Evolutionary conservation across 371 early-diverging fungal species (phyloP), one percentile per base, ranked within the genome.

Genomic region (Amoeboaphelidium occidentale): DNA sequence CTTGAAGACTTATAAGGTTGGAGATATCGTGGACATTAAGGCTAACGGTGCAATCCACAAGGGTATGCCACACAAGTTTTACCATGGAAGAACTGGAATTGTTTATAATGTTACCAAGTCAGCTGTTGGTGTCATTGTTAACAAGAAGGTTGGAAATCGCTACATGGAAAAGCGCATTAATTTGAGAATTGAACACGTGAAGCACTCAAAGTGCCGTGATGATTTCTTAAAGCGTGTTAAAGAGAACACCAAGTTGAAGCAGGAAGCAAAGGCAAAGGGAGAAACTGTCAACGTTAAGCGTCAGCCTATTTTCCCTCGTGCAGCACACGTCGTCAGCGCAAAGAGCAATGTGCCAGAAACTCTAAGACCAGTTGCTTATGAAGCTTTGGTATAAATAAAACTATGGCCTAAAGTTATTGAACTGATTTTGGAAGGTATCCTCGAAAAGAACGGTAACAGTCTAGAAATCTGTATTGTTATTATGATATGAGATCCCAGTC

Each of bases 31-130:
- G 53, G 97, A 97, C 72, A 84, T 94, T 69, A 86, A 84, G 75
- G 91, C 85, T 58, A 85, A 91, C 73, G 81, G 79, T 55, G 87
- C 97, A 57, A 73, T 97, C 63, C 97, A 98, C 70, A 96, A 94
- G 84, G 98, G 99, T 70, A 92, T 99, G 96, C 99, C 99, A 62
- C 97, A 98, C 90, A 97, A 96, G 79, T 96, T 81, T 84, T 99
- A 94, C 81, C 97, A 97, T 72, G 98, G 97, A 57, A 84, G 84
- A 61, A 96, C 94, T 54, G 97, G 93, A 65, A 78, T 96, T 67
- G 74, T 96, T 65, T 96, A 82, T 83, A 96, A 96, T 78, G 90
- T 96, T 48, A 89, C 97, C 81, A 90, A 90, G 81, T 75, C 86
- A 51, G 74, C 98, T 51, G 89, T 98, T 51, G 97, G 96, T 73